Conservation (phyloP, 116 monocot species). For the Zostera marina region DNA sequence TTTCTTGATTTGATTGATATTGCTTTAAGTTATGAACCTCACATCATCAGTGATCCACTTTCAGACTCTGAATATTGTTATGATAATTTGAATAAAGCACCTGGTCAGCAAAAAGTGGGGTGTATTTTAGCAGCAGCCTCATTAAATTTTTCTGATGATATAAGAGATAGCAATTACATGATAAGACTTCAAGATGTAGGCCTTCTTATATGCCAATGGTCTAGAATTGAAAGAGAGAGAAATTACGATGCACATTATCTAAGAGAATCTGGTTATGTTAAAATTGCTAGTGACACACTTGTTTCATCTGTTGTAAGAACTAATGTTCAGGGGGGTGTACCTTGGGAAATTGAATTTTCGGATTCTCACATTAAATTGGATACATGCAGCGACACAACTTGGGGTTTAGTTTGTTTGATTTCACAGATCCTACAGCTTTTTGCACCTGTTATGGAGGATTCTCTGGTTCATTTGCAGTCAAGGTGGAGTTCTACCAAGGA, state of each 20-base stretch:
- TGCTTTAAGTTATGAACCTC: conserved; percentile 82
- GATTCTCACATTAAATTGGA: conserved; percentile 45
- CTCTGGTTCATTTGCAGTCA: conserved; percentile 76
- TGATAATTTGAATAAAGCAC: conserved; percentile 12
- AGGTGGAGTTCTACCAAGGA: conserved; percentile 57
- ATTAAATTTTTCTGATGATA: conserved; percentile 28
- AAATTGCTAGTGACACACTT: conserved; percentile 52
- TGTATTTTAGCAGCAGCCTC: conserved; percentile 86
- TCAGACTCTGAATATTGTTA: conserved; percentile 7
- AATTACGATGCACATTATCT: conserved; percentile 43
- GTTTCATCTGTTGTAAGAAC: conserved; percentile 49
- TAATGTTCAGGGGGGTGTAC: conserved; percentile 12
- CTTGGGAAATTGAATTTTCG: conserved; percentile 79
- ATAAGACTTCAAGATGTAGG: conserved; percentile 73
- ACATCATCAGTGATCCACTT: conserved; percentile 9
- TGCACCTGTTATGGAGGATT: conserved; percentile 81
- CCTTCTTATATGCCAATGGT: conserved; percentile 49
- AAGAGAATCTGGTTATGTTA: conserved; percentile 54
- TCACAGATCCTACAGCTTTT: conserved; percentile 81
- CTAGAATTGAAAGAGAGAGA: conserved; percentile 13
- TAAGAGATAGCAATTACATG: conserved; percentile 22
- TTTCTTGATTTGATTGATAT: conserved; percentile 81
- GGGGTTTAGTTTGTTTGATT: conserved; percentile 40
- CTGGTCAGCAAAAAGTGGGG: conserved; percentile 17
- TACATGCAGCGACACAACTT: conserved; percentile 70